A percentile compares a stretch with the other conserved stretches of the same genome.
phyloP scores from a whole-genome alignment of 1,284 basidiomycete species.

The Inonotus obliquus region DNA sequence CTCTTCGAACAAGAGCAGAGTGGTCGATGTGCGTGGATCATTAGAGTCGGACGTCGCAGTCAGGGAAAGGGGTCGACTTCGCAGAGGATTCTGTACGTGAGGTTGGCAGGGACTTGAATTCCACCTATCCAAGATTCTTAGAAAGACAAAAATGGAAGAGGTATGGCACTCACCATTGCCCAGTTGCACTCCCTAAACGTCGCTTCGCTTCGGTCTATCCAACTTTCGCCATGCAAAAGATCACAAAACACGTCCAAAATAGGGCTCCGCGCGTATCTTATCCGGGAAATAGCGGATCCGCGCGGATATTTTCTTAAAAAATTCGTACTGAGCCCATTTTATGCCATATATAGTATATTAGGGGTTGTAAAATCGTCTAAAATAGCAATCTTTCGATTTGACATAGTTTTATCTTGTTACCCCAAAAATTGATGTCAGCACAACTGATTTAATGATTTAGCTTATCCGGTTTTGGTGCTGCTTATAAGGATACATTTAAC shows the following conservation, averaged over 20 bases:
- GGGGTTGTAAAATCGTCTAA: too few relatives aligned
- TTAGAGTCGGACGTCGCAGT: constrained; percentile 8
- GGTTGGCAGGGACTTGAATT: constrained; percentile 69
- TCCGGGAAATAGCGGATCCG: too few relatives aligned
- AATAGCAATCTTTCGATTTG: too few relatives aligned
- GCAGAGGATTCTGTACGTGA: constrained; percentile 8
- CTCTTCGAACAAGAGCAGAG: constrained; percentile 81
- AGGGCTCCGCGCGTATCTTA: too few relatives aligned
- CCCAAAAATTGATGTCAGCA: too few relatives aligned
- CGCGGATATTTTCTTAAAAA: too few relatives aligned
- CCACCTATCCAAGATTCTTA: constrained; percentile 47
- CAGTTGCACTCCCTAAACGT: constrained; percentile 84
- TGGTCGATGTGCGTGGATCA: constrained; percentile 52
- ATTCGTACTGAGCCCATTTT: too few relatives aligned
- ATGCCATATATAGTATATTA: too few relatives aligned
- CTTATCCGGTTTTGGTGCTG: too few relatives aligned
- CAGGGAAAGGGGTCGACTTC: neutral
- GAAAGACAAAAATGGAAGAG: neutral
- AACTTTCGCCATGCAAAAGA: constrained; percentile 79
- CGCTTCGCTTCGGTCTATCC: constrained; percentile 70
- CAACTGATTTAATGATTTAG: too few relatives aligned
- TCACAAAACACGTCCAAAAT: constrained; percentile 89
- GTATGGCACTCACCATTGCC: constrained; percentile 65
- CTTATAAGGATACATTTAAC: too few relatives aligned
- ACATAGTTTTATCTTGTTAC: too few relatives aligned